Conservation (phyloP, 225 moss, liverwort and hornwort genomes). For the Straminergon stramineum region DNA sequence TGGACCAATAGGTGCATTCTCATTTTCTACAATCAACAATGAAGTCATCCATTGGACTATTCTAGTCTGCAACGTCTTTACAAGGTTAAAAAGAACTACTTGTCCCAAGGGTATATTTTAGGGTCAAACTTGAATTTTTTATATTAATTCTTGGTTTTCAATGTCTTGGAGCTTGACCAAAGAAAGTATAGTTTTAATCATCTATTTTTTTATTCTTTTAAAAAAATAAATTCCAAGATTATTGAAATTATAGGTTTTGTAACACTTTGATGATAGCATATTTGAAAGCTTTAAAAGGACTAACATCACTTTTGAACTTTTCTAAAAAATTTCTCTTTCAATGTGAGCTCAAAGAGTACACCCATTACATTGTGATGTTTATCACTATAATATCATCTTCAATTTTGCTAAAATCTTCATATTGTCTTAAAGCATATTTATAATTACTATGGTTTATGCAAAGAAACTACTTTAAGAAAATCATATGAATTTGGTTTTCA, state of each 20-base stretch:
- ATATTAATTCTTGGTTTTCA: too few relatives aligned
- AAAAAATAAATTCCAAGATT: too few relatives aligned
- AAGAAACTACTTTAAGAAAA: background rate
- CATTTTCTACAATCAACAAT: too few relatives aligned
- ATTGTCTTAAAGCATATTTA: background rate
- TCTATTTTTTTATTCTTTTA: background rate
- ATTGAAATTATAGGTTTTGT: background rate
- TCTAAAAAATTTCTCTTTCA: fast-evolving
- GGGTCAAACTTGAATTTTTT: too few relatives aligned
- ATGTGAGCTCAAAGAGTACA: fast-evolving
- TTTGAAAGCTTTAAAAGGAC: background rate
- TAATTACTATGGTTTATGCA: background rate
- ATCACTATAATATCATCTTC: background rate
- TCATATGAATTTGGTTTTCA: background rate
- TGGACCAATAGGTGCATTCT: too few relatives aligned
- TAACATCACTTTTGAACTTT: background rate
- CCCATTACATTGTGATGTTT: background rate
- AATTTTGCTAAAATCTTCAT: background rate
- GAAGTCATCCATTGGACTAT: too few relatives aligned
- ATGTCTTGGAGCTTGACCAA: too few relatives aligned
- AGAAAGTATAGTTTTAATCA: too few relatives aligned
- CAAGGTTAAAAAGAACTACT: too few relatives aligned
- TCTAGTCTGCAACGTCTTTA: too few relatives aligned
- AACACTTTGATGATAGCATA: background rate
- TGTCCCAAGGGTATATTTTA: too few relatives aligned